Evolutionary conservation across 768 basidiomycete species (phyloP), one percentile per base, ranked within the genome.

Genomic region (Termitomyces sp.): DNA sequence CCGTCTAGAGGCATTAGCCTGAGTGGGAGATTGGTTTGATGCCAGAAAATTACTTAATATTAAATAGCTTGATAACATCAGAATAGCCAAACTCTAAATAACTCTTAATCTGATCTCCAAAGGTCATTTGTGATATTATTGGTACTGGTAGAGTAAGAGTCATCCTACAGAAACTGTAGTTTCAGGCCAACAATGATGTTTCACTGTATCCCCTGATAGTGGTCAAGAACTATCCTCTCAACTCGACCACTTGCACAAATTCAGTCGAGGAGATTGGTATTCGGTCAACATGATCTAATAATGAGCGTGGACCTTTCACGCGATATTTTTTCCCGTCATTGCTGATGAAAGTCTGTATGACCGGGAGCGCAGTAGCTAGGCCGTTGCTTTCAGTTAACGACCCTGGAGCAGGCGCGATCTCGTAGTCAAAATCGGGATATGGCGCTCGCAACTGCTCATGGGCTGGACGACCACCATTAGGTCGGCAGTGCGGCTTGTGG

Each of bases 1-100:
- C 86, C 82, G 69, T 91, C 85, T 12, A 90, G 74, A 66, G 87
- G 87, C 87, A 88, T 88, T 33, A 27, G 27, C 27, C 27, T 27
- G 27, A 27, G 49, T n/a, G n/a, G 6, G 30, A 41, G 20, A 27
- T 11, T 7, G 39, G 37, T 27, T 22, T 22, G 50, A 48, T 22
- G 22, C 15, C 11, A 52, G 36, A 37, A 52, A 39, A 39, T 24
- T 11, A 37, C 15, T 37, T 36, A 27, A 27, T 27, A 27, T 27
- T 27, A 27, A 27, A 27, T 27, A 27, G n/a, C 8, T n/a, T 42
- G 41, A 42, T n/a, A n/a, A n/a, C n/a, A n/a, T 41, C 41, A n/a
- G 27, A 27, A 27, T 8, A 3, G n/a, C n/a, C 39, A 42, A 42
- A 42, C n/a, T 41, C 18, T 41, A 27, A 27, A 27, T 27, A 27